Percentiles rank a stretch among this genome's conserved stretches.
Evolutionary conservation across 805 yeast species (phyloP).

Genomic region (Candida silvicultrix): DNA sequence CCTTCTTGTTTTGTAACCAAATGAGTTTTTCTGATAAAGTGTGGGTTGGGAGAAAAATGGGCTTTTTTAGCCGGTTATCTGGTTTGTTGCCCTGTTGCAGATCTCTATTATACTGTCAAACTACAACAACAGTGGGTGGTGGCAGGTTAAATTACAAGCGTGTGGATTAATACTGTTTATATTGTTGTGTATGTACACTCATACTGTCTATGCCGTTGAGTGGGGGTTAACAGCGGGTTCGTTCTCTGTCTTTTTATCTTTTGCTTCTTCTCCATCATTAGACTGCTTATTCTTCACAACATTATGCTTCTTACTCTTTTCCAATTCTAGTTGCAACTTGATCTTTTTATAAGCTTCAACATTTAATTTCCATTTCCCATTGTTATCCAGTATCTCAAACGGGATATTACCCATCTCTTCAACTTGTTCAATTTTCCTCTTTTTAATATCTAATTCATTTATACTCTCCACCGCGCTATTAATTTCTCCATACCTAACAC

Average conservation of each 20-base stretch:
- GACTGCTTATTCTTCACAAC: not conserved
- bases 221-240: not conserved
- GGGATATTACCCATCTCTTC: not conserved
- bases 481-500: slow-evolving; percentile 26
- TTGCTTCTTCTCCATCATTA: not conserved
- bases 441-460: slow-evolving; percentile 9
- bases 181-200: too few species aligned
- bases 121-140: too few species aligned
- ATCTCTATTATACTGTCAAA: too few species aligned
- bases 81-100: not conserved
- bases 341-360: slow-evolving; percentile 17
- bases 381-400: slow-evolving; percentile 3
- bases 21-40: not conserved
- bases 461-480: slow-evolving; percentile 18
- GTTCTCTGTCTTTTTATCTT: too few species aligned
- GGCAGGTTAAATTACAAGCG: too few species aligned
- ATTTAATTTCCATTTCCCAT: slow-evolving; percentile 14
- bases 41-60: not conserved
- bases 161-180: too few species aligned
- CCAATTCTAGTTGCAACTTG: slow-evolving; percentile 9
- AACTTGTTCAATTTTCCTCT: slow-evolving; percentile 20
- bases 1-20: not conserved
- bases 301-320: slow-evolving; percentile 4
- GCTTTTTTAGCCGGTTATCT: not conserved
- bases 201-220: too few species aligned